A percentile compares a stretch with the other conserved stretches of the same genome.
phyloP scores from a whole-genome alignment of 192 early-diverging fungal species.

The Backusella morwellensis region DNA sequence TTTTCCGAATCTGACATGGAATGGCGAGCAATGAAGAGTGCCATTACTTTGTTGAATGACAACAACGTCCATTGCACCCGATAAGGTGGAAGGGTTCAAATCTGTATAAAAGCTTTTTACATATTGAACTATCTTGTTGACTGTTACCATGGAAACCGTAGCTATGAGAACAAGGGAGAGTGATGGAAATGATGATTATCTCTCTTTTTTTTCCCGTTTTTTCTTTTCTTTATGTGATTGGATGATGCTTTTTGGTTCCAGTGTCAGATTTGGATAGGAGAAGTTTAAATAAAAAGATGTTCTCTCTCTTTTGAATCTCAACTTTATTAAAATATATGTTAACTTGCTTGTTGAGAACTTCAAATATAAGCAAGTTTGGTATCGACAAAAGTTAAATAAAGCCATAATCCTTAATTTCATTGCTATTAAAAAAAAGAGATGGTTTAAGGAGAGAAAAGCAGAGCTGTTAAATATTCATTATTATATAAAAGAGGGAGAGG shows the following conservation, averaged over 20 bases:
- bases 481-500: background rate
- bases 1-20: conserved; percentile 98
- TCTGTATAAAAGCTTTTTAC: conserved; percentile 91
- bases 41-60: conserved; percentile 85
- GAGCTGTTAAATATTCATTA: background rate
- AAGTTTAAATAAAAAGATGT: background rate
- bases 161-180: too few species aligned
- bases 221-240: background rate
- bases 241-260: background rate
- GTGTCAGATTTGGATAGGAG: background rate
- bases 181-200: too few species aligned
- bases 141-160: conserved; percentile 37
- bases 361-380: conserved; percentile 44
- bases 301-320: background rate
- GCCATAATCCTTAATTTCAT: background rate
- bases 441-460: background rate
- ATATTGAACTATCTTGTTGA: conserved; percentile 58
- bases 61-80: conserved; percentile 97
- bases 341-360: background rate
- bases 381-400: too few species aligned
- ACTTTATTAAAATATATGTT: background rate
- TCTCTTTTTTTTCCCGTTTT: background rate
- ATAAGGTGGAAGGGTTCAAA: conserved; percentile 95
- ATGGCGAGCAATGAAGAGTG: conserved; percentile 85
- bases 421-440: background rate